phyloP scores from a whole-genome alignment of 768 basidiomycete genomes.

The Mycena chlorophos region DNA sequence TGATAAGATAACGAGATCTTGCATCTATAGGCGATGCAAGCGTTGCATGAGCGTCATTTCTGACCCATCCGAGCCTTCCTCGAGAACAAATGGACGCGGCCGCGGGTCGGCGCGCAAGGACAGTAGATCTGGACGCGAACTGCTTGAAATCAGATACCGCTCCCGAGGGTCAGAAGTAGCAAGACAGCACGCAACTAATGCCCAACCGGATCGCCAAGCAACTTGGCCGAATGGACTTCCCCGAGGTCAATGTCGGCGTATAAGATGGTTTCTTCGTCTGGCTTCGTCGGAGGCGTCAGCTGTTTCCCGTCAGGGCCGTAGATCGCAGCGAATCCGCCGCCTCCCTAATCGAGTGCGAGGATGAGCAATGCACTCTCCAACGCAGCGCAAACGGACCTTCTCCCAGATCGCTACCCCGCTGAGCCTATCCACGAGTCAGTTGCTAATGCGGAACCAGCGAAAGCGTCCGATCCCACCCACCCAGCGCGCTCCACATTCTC shows the following conservation, averaged over 20 bases:
- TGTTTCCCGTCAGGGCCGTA: slow-evolving; percentile 20
- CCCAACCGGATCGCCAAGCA: slow-evolving; percentile 18
- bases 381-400: slow-evolving; percentile 6
- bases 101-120: slow-evolving; percentile 13
- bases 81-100: slow-evolving; percentile 16
- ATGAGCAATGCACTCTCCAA: not conserved
- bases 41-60: not conserved
- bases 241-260: slow-evolving; percentile 22
- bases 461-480: slow-evolving; percentile 2
- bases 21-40: not conserved
- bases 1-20: not conserved
- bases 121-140: slow-evolving; percentile 21
- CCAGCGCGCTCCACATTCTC: slow-evolving; percentile 17
- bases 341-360: slow-evolving; percentile 1
- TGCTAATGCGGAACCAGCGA: not conserved
- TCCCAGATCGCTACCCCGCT: slow-evolving; percentile 9
- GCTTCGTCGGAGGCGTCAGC: slow-evolving; percentile 11
- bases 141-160: not conserved
- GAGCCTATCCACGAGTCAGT: too few species aligned
- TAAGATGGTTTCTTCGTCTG: slow-evolving; percentile 18
- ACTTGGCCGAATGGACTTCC: slow-evolving; percentile 9
- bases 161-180: not conserved
- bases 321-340: slow-evolving; percentile 24
- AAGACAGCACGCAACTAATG: slow-evolving; percentile 19
- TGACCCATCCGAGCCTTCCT: not conserved